Percentiles rank a stretch among this genome's conserved stretches.
Conservation (phyloP, 2,329 filamentous ascomycete species). For the Dactylonectria estremocensis region DNA sequence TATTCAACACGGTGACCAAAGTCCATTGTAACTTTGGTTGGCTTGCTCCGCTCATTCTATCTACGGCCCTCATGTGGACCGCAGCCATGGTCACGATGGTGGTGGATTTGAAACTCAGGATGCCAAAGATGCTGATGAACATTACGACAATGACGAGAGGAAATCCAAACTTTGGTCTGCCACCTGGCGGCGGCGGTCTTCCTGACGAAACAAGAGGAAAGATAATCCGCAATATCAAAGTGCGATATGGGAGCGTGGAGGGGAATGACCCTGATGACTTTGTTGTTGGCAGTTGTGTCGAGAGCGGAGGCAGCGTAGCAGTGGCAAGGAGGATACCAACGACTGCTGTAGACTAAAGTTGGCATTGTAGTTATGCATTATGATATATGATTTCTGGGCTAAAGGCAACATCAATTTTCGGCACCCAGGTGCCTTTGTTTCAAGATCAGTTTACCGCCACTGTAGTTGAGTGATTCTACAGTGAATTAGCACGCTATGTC, state of each 20-base stretch:
- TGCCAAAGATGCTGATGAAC: conserved; percentile 29
- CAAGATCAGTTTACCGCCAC: neutral
- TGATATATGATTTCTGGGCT: neutral
- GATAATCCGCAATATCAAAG: neutral
- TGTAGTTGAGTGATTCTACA: too few relatives aligned
- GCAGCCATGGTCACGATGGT: conserved; percentile 20
- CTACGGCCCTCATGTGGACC: conserved; percentile 8
- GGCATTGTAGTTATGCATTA: neutral
- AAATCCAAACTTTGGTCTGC: conserved; percentile 8
- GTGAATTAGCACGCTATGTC: too few relatives aligned
- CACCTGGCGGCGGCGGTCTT: conserved; percentile 8
- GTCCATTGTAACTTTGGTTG: conserved; percentile 14
- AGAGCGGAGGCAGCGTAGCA: conserved; percentile 10
- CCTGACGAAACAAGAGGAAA: conserved; percentile 10
- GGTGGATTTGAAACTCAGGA: conserved; percentile 17
- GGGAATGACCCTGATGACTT: neutral
- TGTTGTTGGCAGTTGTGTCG: conserved; percentile 3
- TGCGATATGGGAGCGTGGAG: conserved; percentile 11
- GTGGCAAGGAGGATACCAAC: neutral
- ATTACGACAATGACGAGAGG: conserved; percentile 23
- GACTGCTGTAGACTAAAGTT: neutral
- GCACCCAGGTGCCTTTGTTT: too few relatives aligned
- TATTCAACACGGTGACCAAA: neutral
- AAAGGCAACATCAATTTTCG: neutral
- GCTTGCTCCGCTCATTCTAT: conserved; percentile 14